These are phyloP conservation scores for Myriosclerotinia curreyana DNA, from an alignment of 2,329 filamentous ascomycete species.

Conservation along the genomic window DNA sequence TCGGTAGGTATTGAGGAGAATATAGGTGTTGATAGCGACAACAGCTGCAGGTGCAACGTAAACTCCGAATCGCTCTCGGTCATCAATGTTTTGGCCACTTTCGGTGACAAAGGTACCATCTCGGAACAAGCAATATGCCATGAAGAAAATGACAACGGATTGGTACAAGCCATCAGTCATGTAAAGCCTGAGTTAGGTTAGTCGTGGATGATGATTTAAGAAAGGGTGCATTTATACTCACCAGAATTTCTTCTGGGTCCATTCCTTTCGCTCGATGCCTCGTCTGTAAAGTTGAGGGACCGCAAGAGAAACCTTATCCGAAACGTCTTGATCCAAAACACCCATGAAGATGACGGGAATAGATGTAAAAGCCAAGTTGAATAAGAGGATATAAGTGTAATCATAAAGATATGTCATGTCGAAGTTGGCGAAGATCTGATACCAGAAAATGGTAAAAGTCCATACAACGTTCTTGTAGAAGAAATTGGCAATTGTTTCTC, in stretches of 20 bases:
- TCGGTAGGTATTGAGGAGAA: slow-evolving; percentile 92
- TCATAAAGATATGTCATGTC: slow-evolving; percentile 97
- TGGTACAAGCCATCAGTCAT: slow-evolving; percentile 96
- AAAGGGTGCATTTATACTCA: slow-evolving; percentile 47
- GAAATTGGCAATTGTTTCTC: slow-evolving; percentile 95
- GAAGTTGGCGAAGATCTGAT: slow-evolving; percentile 90
- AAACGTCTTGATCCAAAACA: slow-evolving; percentile 94
- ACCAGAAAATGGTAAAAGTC: slow-evolving; percentile 97
- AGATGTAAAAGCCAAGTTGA: slow-evolving; percentile 96
- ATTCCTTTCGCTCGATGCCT: slow-evolving; percentile 93
- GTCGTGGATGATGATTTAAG: not conserved
- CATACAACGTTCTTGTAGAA: slow-evolving; percentile 99
- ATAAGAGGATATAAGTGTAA: slow-evolving; percentile 94
- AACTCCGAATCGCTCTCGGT: slow-evolving; percentile 79
- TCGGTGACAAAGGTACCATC: slow-evolving; percentile 65
- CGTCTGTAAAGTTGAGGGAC: slow-evolving; percentile 94
- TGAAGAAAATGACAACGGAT: slow-evolving; percentile 88
- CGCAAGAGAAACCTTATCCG: slow-evolving; percentile 86
- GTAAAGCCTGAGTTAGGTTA: slow-evolving; percentile 62
- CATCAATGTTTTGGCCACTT: slow-evolving; percentile 73
- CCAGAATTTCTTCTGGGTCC: slow-evolving; percentile 97
- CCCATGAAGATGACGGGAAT: slow-evolving; percentile 93
- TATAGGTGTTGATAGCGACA: slow-evolving; percentile 87
- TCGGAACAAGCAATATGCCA: slow-evolving; percentile 78
- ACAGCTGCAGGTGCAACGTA: slow-evolving; percentile 84